These are phyloP conservation scores for Neopestalotiopsis clavispora DNA, from an alignment of 2,329 filamentous ascomycete genomes.

Conservation along the genomic window DNA sequence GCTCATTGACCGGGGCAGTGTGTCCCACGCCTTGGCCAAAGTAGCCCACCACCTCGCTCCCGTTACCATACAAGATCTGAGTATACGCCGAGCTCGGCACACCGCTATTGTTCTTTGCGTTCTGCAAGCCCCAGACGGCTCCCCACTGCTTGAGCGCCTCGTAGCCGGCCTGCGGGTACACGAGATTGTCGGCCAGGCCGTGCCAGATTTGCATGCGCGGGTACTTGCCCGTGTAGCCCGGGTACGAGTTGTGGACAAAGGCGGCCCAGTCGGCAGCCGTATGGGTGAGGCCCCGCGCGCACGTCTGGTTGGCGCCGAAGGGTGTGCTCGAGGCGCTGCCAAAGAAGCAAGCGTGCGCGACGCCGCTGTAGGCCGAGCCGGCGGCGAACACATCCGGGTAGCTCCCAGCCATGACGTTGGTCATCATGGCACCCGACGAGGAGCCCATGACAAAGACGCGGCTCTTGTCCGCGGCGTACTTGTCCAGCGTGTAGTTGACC, in stretches of 20 bases:
- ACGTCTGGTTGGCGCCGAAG: slow-evolving; percentile 25
- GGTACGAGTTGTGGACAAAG: slow-evolving; percentile 38
- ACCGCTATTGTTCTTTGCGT: slow-evolving; percentile 19
- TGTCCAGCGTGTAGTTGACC: slow-evolving; percentile 25
- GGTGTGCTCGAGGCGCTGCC: slow-evolving; percentile 24
- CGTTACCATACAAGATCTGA: slow-evolving; percentile 21
- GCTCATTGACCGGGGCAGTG: slow-evolving; percentile 20
- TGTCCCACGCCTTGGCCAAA: slow-evolving; percentile 22
- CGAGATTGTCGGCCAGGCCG: slow-evolving; percentile 37
- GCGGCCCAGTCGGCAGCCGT: slow-evolving; percentile 34
- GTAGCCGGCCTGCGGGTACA: slow-evolving; percentile 30
- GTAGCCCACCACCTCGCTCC: slow-evolving; percentile 21
- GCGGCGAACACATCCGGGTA: slow-evolving; percentile 29
- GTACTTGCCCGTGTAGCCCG: slow-evolving; percentile 38
- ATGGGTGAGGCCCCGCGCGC: slow-evolving; percentile 24
- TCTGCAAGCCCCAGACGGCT: slow-evolving; percentile 20
- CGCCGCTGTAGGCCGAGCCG: slow-evolving; percentile 22
- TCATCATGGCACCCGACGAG: slow-evolving; percentile 27
- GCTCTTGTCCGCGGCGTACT: slow-evolving; percentile 19
- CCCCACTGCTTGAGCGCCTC: slow-evolving; percentile 34
- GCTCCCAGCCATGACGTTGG: slow-evolving; percentile 25
- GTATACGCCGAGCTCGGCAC: slow-evolving; percentile 20
- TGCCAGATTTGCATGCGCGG: slow-evolving; percentile 42
- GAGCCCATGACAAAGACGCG: slow-evolving; percentile 23
- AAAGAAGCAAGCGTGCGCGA: slow-evolving; percentile 24